Evolutionary conservation across 441 rosid species (phyloP).

Genomic region (Raphanus hybrid): DNA sequence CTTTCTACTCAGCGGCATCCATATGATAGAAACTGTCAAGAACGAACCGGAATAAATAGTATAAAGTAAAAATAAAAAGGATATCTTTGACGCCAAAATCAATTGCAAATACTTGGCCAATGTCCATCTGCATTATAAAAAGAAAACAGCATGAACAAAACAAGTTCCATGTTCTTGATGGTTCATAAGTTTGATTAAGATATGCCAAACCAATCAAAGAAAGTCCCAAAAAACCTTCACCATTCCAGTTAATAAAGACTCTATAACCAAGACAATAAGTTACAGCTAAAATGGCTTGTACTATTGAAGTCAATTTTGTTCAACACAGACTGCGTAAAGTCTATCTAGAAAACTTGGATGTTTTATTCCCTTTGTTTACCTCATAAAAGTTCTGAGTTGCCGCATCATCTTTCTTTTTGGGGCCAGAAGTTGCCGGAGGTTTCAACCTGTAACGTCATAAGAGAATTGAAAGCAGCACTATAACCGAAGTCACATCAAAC

Average conservation of each 20-base stretch:
- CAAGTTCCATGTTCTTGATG: background rate
- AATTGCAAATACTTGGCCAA: slow-evolving; percentile 82
- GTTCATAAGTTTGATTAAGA: slow-evolving; percentile 1
- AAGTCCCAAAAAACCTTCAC: no score
- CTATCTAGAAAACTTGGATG: slow-evolving; percentile 7
- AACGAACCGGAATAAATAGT: slow-evolving; percentile 17
- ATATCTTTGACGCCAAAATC: slow-evolving; percentile 88
- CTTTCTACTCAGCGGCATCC: slow-evolving; percentile 7
- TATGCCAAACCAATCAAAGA: no score
- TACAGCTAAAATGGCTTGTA: slow-evolving; percentile 13
- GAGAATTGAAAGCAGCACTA: background rate
- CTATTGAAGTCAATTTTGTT: slow-evolving; percentile 2
- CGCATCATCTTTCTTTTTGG: slow-evolving; percentile 69
- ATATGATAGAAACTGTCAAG: slow-evolving; percentile 9
- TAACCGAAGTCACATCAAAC: background rate
- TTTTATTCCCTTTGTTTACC: slow-evolving; percentile 48
- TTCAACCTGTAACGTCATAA: slow-evolving; percentile 62
- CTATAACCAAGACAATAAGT: slow-evolving; percentile 2
- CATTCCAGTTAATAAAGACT: background rate
- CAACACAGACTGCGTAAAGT: background rate
- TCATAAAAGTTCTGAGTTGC: slow-evolving; percentile 51
- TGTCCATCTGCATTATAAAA: slow-evolving; percentile 62
- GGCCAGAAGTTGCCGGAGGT: slow-evolving; percentile 59
- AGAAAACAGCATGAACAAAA: slow-evolving; percentile 14
- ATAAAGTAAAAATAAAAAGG: slow-evolving; percentile 47